A percentile compares a stretch with the other conserved stretches of the same genome.
phyloP scores from a whole-genome alignment of 2,329 filamentous ascomycete species.

The Cladosporium halotolerans region DNA sequence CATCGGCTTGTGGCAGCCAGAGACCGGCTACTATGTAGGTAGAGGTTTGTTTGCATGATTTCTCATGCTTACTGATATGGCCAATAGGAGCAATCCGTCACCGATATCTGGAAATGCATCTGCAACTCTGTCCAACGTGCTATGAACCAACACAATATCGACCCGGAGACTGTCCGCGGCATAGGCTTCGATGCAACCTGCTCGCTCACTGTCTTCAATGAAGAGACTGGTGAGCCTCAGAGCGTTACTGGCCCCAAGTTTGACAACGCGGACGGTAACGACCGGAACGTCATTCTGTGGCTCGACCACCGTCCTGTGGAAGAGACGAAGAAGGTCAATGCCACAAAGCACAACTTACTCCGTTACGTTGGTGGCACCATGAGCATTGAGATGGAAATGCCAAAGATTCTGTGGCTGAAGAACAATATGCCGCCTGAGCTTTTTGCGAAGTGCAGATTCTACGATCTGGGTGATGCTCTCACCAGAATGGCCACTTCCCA shows the following conservation, averaged over 20 bases:
- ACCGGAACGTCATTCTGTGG: conserved; percentile 95
- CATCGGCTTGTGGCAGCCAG: conserved; percentile 48
- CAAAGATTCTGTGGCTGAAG: conserved; percentile 97
- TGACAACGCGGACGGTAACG: conserved; percentile 65
- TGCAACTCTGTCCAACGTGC: conserved; percentile 80
- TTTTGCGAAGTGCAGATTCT: conserved; percentile 93
- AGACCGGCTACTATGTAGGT: conserved; percentile 49
- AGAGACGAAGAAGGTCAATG: conserved; percentile 90
- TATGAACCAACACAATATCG: conserved; percentile 72
- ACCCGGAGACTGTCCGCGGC: conserved; percentile 69
- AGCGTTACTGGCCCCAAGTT: conserved; percentile 87
- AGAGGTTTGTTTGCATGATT: not conserved
- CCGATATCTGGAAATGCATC: conserved; percentile 93
- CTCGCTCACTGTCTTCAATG: conserved; percentile 83
- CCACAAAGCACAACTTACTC: conserved; percentile 83
- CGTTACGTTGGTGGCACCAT: conserved; percentile 96
- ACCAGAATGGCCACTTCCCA: conserved; percentile 91
- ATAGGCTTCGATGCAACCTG: conserved; percentile 99
- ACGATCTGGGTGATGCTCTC: conserved; percentile 85
- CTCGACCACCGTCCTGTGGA: conserved; percentile 88
- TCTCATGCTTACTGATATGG: not conserved
- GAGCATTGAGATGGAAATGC: conserved; percentile 99
- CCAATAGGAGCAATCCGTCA: conserved; percentile 86
- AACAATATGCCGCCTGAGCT: conserved; percentile 92
- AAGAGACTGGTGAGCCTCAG: conserved; percentile 84